Conservation (phyloP, 331 rosid genomes). For the Quercus lobata region DNA sequence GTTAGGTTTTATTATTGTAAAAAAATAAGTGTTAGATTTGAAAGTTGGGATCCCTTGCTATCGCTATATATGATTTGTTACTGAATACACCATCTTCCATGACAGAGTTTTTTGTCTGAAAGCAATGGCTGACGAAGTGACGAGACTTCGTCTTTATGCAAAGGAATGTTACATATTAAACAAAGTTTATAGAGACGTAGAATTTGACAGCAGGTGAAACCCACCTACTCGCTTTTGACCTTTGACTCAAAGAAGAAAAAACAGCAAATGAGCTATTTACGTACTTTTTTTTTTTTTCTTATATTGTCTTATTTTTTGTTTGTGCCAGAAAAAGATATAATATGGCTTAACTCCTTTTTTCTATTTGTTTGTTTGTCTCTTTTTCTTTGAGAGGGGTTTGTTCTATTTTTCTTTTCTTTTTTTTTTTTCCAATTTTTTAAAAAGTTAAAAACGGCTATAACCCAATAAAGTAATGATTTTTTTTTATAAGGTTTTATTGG, state of each 20-base stretch:
- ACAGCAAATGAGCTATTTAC: neutral
- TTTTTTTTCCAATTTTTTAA: too few relatives aligned
- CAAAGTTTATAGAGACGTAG: neutral
- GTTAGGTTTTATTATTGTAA: neutral
- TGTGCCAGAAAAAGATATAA: too few relatives aligned
- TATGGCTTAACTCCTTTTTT: too few relatives aligned
- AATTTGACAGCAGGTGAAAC: conserved; percentile 4
- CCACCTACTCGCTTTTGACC: conserved; percentile 32
- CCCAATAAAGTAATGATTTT: too few relatives aligned
- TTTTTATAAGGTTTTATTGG: too few relatives aligned
- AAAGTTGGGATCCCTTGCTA: neutral
- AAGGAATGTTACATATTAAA: neutral
- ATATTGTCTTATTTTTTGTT: too few relatives aligned
- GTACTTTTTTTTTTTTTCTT: too few relatives aligned
- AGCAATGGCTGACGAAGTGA: conserved; percentile 5
- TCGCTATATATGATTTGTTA: too few relatives aligned
- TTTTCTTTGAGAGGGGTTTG: too few relatives aligned
- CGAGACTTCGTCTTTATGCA: neutral
- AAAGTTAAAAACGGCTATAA: too few relatives aligned
- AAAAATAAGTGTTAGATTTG: neutral
- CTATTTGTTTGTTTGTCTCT: too few relatives aligned
- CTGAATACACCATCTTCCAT: neutral
- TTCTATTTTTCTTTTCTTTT: too few relatives aligned
- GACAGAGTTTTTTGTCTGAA: neutral
- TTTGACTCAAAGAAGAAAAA: neutral